Evolutionary conservation across 345 rosid species (phyloP).

Genomic region (Physaria fendleri): DNA sequence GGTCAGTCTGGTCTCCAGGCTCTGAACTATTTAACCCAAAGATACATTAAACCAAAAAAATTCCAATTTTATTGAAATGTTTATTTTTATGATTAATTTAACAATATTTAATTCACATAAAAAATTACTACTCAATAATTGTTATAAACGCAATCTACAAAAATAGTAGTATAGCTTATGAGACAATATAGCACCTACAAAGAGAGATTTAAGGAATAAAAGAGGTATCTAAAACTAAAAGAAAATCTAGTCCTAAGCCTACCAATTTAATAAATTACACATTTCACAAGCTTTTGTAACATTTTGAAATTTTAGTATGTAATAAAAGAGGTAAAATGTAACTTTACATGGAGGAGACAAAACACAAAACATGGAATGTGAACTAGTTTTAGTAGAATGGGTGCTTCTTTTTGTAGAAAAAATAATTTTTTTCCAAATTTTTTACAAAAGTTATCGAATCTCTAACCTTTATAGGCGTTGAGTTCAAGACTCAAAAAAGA

Average conservation of each 20-base stretch:
- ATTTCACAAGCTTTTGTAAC: neutral
- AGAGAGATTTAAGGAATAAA: slow-evolving; percentile 13
- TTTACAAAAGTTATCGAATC: slow-evolving; percentile 18
- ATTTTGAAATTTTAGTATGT: neutral
- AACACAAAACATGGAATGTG: slow-evolving; percentile 27
- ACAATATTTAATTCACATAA: slow-evolving; percentile 11
- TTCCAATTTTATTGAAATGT: too few species aligned
- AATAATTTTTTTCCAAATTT: neutral
- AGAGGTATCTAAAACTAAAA: neutral
- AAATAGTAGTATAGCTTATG: neutral
- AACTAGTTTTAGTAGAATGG: slow-evolving; percentile 24
- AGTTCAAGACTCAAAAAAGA: neutral
- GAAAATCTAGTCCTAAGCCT: neutral
- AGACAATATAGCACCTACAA: slow-evolving; percentile 2
- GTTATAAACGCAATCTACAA: slow-evolving; percentile 7
- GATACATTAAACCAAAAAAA: neutral
- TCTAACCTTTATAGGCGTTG: slow-evolving; percentile 19
- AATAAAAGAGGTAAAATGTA: neutral
- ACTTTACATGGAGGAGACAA: slow-evolving; percentile 25
- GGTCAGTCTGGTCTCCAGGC: neutral
- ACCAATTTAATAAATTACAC: neutral
- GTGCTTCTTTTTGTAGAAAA: slow-evolving; percentile 30
- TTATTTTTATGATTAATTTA: neutral
- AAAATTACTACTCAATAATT: neutral
- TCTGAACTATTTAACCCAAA: neutral